A percentile compares a stretch with the other conserved stretches of the same genome.
These are phyloP conservation scores for Tothia fuscella DNA, from an alignment of 2,329 filamentous ascomycete genomes.

Conservation along the genomic window DNA sequence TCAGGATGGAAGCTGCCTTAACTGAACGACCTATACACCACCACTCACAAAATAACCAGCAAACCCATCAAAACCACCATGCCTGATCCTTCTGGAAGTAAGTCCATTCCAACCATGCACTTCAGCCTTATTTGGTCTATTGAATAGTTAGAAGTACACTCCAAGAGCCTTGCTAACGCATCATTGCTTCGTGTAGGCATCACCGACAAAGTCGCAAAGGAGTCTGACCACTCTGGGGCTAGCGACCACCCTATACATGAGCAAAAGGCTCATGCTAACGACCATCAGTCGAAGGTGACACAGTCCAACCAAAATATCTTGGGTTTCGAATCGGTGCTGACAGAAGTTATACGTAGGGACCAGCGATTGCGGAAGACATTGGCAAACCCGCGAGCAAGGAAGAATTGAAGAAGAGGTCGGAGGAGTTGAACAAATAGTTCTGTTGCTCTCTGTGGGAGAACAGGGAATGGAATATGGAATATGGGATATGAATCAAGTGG, in stretches of 20 bases:
- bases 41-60: too few relatives aligned
- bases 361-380: constrained; percentile 33
- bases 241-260: constrained; percentile 23
- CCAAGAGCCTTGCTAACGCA: too few relatives aligned
- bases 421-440: constrained; percentile 37
- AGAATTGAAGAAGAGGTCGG: constrained; percentile 37
- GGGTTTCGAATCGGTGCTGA: constrained; percentile 12
- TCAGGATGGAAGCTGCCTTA: too few relatives aligned
- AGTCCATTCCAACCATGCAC: too few relatives aligned
- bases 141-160: too few relatives aligned
- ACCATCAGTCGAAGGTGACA: constrained; percentile 30
- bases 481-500: too few relatives aligned
- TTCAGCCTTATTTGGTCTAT: too few relatives aligned
- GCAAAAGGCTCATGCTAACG: constrained; percentile 21
- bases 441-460: neutral
- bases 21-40: too few relatives aligned
- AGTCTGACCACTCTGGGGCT: constrained; percentile 30
- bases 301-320: too few relatives aligned
- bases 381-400: constrained; percentile 35
- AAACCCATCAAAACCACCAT: too few relatives aligned
- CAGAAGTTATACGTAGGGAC: constrained; percentile 22
- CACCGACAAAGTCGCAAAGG: constrained; percentile 34
- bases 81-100: too few relatives aligned
- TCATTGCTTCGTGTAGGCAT: constrained; percentile 21
- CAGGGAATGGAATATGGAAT: too few relatives aligned